Evolutionary conservation across 306 rosid genomes (phyloP).

Genomic region (Inga oerstediana): DNA sequence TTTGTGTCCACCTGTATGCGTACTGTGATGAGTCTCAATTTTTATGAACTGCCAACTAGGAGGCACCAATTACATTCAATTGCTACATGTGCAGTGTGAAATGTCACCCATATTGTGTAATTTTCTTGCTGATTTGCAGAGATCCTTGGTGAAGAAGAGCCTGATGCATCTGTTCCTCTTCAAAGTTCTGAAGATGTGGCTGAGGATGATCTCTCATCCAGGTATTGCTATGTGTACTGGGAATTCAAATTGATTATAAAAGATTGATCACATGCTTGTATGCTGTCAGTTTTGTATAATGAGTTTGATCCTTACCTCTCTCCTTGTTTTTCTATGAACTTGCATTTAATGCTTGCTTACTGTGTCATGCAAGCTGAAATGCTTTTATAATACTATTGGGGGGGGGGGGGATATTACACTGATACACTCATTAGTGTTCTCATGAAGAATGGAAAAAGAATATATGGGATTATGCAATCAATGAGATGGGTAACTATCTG

Average conservation of each 20-base stretch:
- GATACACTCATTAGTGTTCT: background rate
- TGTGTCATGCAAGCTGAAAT: constrained; percentile 7
- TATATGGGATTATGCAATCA: background rate
- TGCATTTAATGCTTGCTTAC: background rate
- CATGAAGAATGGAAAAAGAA: background rate
- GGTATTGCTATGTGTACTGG: constrained; percentile 46
- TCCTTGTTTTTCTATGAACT: background rate
- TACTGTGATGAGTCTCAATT: background rate
- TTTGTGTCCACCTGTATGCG: background rate
- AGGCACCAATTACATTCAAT: constrained; percentile 9
- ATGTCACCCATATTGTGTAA: constrained; percentile 11
- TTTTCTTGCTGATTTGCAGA: constrained; percentile 55
- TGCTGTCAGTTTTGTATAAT: constrained; percentile 5
- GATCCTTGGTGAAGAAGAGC: constrained; percentile 70
- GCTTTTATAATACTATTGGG: background rate
- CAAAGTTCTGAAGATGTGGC: constrained; percentile 75
- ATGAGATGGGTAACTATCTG: background rate
- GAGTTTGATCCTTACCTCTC: constrained; percentile 15
- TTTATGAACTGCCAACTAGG: constrained; percentile 15
- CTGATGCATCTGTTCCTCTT: constrained; percentile 71
- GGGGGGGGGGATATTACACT: constrained; percentile 1
- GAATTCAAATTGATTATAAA: background rate
- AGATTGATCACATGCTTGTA: constrained; percentile 11
- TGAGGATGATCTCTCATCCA: constrained; percentile 85
- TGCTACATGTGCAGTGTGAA: constrained; percentile 9